Conservation (phyloP, 257 asterid species). For the Verbena officinalis region DNA sequence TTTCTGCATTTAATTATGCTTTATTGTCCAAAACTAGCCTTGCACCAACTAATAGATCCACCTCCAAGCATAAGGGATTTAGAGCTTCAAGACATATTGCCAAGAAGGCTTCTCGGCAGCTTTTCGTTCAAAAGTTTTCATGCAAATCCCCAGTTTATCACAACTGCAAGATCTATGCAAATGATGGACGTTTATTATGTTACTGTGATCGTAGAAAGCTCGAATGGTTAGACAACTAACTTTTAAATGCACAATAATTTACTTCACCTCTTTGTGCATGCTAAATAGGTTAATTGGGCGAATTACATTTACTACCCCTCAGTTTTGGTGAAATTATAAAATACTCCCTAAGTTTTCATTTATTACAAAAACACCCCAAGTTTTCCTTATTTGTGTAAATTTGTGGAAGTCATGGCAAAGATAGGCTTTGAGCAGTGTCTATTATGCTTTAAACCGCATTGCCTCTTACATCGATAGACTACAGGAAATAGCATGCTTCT, state of each 20-base stretch:
- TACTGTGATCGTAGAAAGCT: slow-evolving; percentile 92
- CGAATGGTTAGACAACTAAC: slow-evolving; percentile 70
- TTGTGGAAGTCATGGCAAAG: no score
- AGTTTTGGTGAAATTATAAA: no score
- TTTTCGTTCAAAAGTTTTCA: slow-evolving; percentile 87
- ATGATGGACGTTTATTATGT: slow-evolving; percentile 88
- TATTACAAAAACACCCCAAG: no score
- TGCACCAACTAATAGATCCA: slow-evolving; percentile 47
- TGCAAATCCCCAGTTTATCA: slow-evolving; percentile 98
- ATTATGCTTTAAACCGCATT: no score
- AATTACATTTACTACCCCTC: no score
- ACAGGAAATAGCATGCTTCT: no score
- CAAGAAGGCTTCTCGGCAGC: slow-evolving; percentile 71
- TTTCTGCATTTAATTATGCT: slow-evolving; percentile 73
- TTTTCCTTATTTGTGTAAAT: no score
- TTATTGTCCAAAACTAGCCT: slow-evolving; percentile 64
- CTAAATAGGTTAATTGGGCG: slow-evolving; percentile 9
- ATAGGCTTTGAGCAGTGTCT: no score
- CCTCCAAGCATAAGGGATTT: slow-evolving; percentile 49
- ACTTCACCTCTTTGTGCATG: slow-evolving; percentile 17
- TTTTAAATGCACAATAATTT: background rate
- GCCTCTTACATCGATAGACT: no score
- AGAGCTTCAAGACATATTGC: slow-evolving; percentile 58
- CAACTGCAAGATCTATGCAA: slow-evolving; percentile 93
- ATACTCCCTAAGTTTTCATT: no score